Percentiles rank a stretch among this genome's conserved stretches.
Evolutionary conservation across 75 land plant genomes (phyloP).

Genomic region (Picea glauca): DNA sequence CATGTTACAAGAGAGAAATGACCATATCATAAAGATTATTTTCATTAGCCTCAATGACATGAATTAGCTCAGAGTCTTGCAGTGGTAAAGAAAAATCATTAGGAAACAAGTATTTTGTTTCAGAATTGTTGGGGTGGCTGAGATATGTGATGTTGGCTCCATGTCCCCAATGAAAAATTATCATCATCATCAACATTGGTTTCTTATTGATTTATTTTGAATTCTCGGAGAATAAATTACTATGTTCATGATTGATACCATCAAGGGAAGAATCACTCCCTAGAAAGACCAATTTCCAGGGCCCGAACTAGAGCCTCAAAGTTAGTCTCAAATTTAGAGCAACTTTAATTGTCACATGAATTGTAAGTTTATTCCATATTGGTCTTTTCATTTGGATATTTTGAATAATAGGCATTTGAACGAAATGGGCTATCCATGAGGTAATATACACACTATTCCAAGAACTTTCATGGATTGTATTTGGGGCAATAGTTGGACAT

Average conservation of each 20-base stretch:
- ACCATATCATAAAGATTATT: no score
- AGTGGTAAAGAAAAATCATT: no score
- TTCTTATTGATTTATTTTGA: constrained; percentile 15
- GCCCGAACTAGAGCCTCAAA: neutral
- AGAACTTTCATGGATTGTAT: constrained; percentile 31
- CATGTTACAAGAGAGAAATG: no score
- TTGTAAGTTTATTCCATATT: constrained; percentile 11
- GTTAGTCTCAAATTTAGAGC: no score
- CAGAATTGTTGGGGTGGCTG: neutral
- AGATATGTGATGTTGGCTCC: constrained; percentile 63
- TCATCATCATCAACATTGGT: constrained; percentile 13
- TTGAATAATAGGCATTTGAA: neutral
- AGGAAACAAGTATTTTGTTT: no score
- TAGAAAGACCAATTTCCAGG: constrained; percentile 13
- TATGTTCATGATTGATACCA: neutral
- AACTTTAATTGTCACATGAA: no score
- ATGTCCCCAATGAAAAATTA: constrained; percentile 59
- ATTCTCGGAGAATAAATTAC: constrained; percentile 36
- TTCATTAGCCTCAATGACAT: no score
- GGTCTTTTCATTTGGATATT: constrained; percentile 36
- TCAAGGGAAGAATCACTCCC: neutral
- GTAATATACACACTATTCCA: constrained; percentile 47
- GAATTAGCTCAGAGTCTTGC: no score
- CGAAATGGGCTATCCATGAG: constrained; percentile 45
- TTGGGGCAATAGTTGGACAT: constrained; percentile 17